A percentile compares a stretch with the other conserved stretches of the same genome.
Evolutionary conservation across 192 early-diverging fungal genomes (phyloP).

Genomic region (Cetraspora pellucida): DNA sequence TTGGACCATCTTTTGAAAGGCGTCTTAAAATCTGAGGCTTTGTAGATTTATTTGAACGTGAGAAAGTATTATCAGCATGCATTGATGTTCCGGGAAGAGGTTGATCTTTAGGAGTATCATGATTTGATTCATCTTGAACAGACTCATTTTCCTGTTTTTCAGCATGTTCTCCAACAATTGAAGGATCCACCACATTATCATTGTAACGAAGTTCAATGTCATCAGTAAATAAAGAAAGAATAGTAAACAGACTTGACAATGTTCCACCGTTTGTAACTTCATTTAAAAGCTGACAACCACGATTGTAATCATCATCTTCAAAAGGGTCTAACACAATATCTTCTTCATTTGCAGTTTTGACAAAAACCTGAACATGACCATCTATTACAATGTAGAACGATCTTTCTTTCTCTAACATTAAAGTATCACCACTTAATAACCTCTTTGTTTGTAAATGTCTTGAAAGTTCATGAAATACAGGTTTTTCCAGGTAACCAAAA

Average conservation of each 20-base stretch:
- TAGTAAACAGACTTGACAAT: constrained; percentile 90
- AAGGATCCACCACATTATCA: constrained; percentile 45
- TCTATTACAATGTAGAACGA: constrained; percentile 97
- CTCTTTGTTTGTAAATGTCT: constrained; percentile 82
- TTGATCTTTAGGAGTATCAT: too few relatives aligned
- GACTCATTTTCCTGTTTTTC: constrained; percentile 2
- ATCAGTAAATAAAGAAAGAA: constrained; percentile 87
- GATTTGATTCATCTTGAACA: neutral
- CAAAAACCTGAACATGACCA: constrained; percentile 88
- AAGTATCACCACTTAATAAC: constrained; percentile 72
- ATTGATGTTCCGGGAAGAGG: too few relatives aligned
- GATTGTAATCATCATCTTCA: constrained; percentile 43
- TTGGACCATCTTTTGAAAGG: constrained; percentile 16
- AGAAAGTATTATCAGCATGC: too few relatives aligned
- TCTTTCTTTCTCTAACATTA: constrained; percentile 73
- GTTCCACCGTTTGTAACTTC: constrained; percentile 89
- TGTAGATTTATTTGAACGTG: neutral
- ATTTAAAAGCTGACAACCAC: constrained; percentile 73
- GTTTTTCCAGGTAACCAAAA: constrained; percentile 96
- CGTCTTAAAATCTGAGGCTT: constrained; percentile 9
- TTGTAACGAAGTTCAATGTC: constrained; percentile 60
- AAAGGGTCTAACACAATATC: constrained; percentile 46
- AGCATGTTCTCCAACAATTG: constrained; percentile 33
- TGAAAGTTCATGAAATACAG: constrained; percentile 95
- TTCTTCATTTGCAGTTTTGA: constrained; percentile 55